Evolutionary conservation across 441 rosid species (phyloP), one percentile per base, ranked within the genome.

Genomic region (Cnidoscolus chayamansa): DNA sequence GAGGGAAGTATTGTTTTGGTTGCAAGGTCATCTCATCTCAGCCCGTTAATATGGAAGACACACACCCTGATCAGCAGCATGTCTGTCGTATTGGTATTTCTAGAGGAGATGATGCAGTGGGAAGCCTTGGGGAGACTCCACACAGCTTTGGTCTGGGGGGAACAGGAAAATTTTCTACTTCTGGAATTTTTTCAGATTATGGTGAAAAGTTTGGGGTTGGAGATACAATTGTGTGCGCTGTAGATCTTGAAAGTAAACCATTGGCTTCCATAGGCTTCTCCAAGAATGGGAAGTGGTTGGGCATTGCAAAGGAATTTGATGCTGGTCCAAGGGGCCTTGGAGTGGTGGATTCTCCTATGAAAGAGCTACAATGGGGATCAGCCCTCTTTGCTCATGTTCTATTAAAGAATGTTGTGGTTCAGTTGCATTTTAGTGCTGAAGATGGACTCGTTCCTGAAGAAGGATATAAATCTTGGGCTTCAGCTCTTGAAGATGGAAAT

Each of bases 91-190:
- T 79, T 0, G 84, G 81, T 25, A 68, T 81, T 40, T 83, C 77
- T 0, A 70, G 72, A 68, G 86, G 81, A 50, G 79, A 74, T 60
- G 73, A 66, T 20, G 37, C 72, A 0, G 76, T 79, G 51, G 77
- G 82, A 72, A 70, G 31, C 49, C 82, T 79, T 35, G 84, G 86
- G 48, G 81, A 83, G 51, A 81, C 68, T 12, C 25, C 11, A 7
- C 62, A 56, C 63, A 15, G 82, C 74, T 81, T 74, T 79, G 82
- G 81, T 32, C 66, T 63, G 74, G 82, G 81, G n/a, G 86, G 86
- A 43, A 81, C 79, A 0, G 81, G 79, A 37, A 81, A 81, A 17
- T 53, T 83, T 71, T 83, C 79, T 50, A 49, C 25, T 66, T 65
- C 48, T 49, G 74, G 76, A 17, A 58, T 62, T 12, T 80, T 74